Base-by-base conservation (phyloP, 139 green algal genomes). In the Haematococcus lacustris region DNA sequence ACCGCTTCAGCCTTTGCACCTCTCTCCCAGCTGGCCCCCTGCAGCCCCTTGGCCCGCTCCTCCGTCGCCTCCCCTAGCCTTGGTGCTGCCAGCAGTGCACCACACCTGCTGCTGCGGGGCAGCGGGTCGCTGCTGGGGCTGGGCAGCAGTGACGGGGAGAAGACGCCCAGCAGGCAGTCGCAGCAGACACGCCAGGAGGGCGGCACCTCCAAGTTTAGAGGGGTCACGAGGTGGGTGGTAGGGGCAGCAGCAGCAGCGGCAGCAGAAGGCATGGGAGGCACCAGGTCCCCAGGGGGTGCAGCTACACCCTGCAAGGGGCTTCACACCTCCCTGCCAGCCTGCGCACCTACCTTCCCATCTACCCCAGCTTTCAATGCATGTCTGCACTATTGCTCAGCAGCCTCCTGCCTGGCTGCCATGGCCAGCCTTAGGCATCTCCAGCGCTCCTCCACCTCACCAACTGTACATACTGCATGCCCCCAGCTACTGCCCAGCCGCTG, bases 181-280 rank as follows among this genome's bases (percentile, higher is more conserved):
- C 28, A 37, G 28, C 38, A 53, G 38, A 23, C 66, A 26, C 28
- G 66, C 38, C 9, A 9, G 51, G 30, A 69, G 32, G 63, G 67
- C 9, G 73, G 73, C 33, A 74, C 73, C 1, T 74, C 66, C 26
- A 35, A 51, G 26, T 75, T 57, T 68, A 40, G 68, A 9, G 77
- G 77, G 1, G 77, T 82, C 26, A 82, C 77, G 0, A 62, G 40
- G 73, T 78, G 34, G 66, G 51, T 67, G 50, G n/a, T 63, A 43
- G 2, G 6, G 3, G 30, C 28, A 38, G 35, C 4, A 30, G 9
- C 26, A 17, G 13, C 38, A 21, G 21, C 23, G 35, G 25, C 53
- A 57, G 17, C 2, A 23, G 34, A 39, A 9, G 3, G 4, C 40
- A 9, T 67, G n/a, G 25, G 61, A 9, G 3, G 33, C 9, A 3